Percentiles rank a stretch among this genome's conserved stretches.
These are phyloP conservation scores for Stephanocyclus meneghinianus DNA, from an alignment of 352 stramenopile species.

Conservation along the genomic window DNA sequence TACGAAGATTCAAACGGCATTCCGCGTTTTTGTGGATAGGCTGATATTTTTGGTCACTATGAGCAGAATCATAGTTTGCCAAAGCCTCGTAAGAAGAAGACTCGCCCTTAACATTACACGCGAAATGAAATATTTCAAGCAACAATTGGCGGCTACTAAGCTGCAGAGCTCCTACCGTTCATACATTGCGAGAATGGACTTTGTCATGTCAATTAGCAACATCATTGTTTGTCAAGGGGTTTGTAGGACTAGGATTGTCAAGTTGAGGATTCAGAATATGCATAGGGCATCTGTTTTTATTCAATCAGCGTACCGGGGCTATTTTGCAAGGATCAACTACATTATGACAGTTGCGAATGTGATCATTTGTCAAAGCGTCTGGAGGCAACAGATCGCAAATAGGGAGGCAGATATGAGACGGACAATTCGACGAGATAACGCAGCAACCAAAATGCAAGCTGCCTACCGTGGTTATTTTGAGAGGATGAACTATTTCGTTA, in stretches of 20 bases:
- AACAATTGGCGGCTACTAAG: not conserved
- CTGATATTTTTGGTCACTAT: not conserved
- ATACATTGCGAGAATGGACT: not conserved
- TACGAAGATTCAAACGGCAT: slow-evolving; percentile 10
- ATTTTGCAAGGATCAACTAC: not conserved
- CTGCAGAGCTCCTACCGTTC: not conserved
- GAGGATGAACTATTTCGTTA: too few species aligned
- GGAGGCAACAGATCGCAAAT: not conserved
- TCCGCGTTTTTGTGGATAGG: not conserved
- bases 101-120: not conserved
- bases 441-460: slow-evolving; percentile 1
- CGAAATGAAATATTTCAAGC: not conserved
- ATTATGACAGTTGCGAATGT: slow-evolving; percentile 3
- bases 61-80: slow-evolving; percentile 2
- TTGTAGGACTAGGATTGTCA: not conserved
- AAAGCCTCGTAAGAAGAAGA: not conserved
- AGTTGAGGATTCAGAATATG: not conserved
- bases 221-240: slow-evolving; percentile 10
- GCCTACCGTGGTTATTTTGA: not conserved
- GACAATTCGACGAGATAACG: not conserved
- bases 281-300: not conserved
- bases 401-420: not conserved
- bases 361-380: slow-evolving; percentile 12
- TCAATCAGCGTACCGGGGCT: not conserved
- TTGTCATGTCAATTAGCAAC: not conserved